Evolutionary conservation across 1,139 yeast species (phyloP).

Genomic region (Candida sanyaensis): DNA sequence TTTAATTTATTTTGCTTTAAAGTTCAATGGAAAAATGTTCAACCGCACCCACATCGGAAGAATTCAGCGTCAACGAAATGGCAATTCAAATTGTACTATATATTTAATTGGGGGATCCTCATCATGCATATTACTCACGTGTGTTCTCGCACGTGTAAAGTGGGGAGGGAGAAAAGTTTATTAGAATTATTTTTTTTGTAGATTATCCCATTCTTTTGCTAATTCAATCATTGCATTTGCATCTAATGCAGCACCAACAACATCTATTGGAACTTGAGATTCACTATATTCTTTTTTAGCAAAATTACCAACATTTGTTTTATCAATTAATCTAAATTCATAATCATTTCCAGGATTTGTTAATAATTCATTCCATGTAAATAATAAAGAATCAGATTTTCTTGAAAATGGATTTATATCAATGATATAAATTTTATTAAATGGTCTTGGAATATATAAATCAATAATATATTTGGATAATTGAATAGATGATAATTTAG

Average conservation of each 20-base stretch:
- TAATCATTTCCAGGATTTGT: constrained; percentile 14
- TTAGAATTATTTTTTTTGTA: constrained; percentile 8
- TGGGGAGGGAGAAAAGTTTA: neutral
- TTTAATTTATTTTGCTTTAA: too few relatives aligned
- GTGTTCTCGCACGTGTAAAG: neutral
- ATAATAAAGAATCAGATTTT: constrained; percentile 73
- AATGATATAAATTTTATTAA: constrained; percentile 60
- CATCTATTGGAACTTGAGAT: constrained; percentile 87
- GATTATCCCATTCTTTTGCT: constrained; percentile 55
- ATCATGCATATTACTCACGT: too few relatives aligned
- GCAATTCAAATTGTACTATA: constrained; percentile 2
- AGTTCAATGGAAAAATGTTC: too few relatives aligned
- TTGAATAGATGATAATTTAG: constrained; percentile 39
- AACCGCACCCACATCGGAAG: neutral
- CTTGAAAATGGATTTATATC: constrained; percentile 87
- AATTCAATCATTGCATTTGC: constrained; percentile 64
- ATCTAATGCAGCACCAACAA: constrained; percentile 79
- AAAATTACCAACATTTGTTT: constrained; percentile 70
- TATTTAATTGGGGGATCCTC: neutral
- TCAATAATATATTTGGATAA: constrained; percentile 61
- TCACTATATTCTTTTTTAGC: constrained; percentile 83
- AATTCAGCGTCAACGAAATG: neutral
- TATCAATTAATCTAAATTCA: constrained; percentile 65
- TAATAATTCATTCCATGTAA: constrained; percentile 80
- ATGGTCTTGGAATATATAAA: constrained; percentile 78